Base-by-base conservation (phyloP, 805 yeast species). In the Scheffersomyces coipomensis region DNA sequence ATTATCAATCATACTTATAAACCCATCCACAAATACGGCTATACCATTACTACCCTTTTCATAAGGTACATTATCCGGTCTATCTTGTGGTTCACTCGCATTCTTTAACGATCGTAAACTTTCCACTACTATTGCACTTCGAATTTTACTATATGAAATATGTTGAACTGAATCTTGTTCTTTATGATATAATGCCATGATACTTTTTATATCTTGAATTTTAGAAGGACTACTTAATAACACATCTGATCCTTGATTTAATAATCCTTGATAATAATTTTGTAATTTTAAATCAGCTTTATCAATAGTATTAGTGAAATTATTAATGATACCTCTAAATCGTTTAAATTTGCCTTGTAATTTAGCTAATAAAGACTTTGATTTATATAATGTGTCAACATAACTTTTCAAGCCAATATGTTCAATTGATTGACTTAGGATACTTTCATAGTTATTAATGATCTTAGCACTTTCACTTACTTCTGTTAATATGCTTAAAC, bases 311-410 rank as follows among this genome's bases (percentile, higher is more conserved):
- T 70, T 73, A 19, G 75, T 76, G 27, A 86, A 66, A 52, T 80
- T 81, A 23, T 78, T 76, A 31, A 79, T 64, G 4, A 88, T 76
- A 18, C 95, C 93, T 40, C 75, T 77, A 52, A 85, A 88, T 40
- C 76, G 78, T 38, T 64, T 68, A 45, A 77, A 60, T 27, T 57
- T 62, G 45, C 40, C 62, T 55, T 50, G 54, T 62, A 78, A 62
- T 45, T 71, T 73, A 33, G 64, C 65, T 39, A 79, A 51, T 45
- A 82, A 58, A 39, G 59, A 65, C 48, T 71, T 71, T 39, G 81
- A 65, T 49, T 70, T 63, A 13, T 40, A 39, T 36, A 68, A 48
- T 33, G 63, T 48, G 34, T 52, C 55, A 38, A 65, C 50, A 53
- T 54, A 69, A 44, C 65, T 60, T 27, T 51, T 51, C 21, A 66